Base-by-base conservation (phyloP, 1,139 yeast genomes). In the Sugiyamaella paludigena region DNA sequence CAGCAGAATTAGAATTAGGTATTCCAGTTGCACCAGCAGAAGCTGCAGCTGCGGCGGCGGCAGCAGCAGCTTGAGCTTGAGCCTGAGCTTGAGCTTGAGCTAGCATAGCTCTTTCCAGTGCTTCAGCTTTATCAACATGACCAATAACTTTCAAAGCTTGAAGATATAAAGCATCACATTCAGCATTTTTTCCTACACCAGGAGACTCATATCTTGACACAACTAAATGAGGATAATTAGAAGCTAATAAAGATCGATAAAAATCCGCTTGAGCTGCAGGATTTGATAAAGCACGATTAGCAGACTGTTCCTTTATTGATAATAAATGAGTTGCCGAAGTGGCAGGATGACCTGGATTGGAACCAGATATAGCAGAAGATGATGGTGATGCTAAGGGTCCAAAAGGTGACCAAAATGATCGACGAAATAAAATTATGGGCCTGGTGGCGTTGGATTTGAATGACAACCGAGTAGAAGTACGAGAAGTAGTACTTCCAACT, bases 201-300 rank as follows among this genome's bases (percentile, higher is more conserved):
- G 94, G 85, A 5, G 95, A 84, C 66, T 92, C 98, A 67, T 80
- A 94, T 52, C 99, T 78, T 50, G 94, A 85, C 7, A 89, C 89
- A 7, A 92, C 96, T 49, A 92, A 83, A 58, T 89, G 96, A 9
- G 98, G 98, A 64, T 89, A 91, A 68, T 86, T 85, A 45, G 91
- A 78, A 49, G 79, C 79, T 58, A 92, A 67, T 47, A 91, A 72
- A 19, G 81, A 75, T 56, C 78, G 77, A 71, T 92, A 92, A 60
- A 92, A 91, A 51, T 80, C 84, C 1, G 94, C 89, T 68, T 92
- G 98, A 8, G 79, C 75, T 4, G 63, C 70, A 1, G 97, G 77
- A 65, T 87, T 84, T 40, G 74, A 70, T 45, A 87, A 67, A 50
- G 85, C 84, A 51, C 76, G 72, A 67, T 92, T 92, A 40, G 98